Percentiles rank a stretch among this genome's conserved stretches.
Conservation (phyloP, 495 filamentous ascomycete species). For the Penicillium pancosmium region DNA sequence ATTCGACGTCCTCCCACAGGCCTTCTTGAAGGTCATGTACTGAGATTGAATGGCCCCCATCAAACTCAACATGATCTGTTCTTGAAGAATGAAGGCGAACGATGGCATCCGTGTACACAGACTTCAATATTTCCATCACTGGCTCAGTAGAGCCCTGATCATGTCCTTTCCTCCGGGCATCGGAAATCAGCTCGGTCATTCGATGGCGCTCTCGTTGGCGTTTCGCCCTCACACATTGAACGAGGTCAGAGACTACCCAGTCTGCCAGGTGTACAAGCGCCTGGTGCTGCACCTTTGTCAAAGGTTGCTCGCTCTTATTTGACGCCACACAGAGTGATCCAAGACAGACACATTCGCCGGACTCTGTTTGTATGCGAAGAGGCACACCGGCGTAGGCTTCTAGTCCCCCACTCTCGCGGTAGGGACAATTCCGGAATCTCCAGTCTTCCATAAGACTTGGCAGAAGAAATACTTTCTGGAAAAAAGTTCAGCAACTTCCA, state of each 20-base stretch:
- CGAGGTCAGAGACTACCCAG: conserved; percentile 23
- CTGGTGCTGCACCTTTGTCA: conserved; percentile 18
- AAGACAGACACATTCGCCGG: conserved; percentile 16
- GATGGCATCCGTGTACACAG: not conserved
- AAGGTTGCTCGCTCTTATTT: conserved; percentile 13
- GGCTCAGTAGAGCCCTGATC: not conserved
- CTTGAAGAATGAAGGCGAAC: conserved; percentile 11
- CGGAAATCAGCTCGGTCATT: conserved; percentile 17
- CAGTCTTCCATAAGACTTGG: conserved; percentile 22
- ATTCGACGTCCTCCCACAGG: conserved; percentile 21
- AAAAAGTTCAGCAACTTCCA: conserved; percentile 1
- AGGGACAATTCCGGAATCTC: conserved; percentile 19
- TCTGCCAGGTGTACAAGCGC: conserved; percentile 20
- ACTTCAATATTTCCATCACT: not conserved
- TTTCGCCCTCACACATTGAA: conserved; percentile 15
- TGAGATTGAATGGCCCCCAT: conserved; percentile 9
- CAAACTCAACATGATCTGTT: conserved; percentile 12
- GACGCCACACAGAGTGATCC: conserved; percentile 24
- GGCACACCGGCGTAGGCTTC: conserved; percentile 20
- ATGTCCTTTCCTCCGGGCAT: conserved; percentile 5
- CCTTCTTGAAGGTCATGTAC: conserved; percentile 10
- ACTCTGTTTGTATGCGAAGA: conserved; percentile 18
- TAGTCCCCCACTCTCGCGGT: conserved; percentile 17
- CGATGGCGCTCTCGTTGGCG: conserved; percentile 16
- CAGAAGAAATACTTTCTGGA: conserved; percentile 17